These are phyloP conservation scores for Piromyces sp. DNA, from an alignment of 192 early-diverging fungal species.

Conservation along the genomic window DNA sequence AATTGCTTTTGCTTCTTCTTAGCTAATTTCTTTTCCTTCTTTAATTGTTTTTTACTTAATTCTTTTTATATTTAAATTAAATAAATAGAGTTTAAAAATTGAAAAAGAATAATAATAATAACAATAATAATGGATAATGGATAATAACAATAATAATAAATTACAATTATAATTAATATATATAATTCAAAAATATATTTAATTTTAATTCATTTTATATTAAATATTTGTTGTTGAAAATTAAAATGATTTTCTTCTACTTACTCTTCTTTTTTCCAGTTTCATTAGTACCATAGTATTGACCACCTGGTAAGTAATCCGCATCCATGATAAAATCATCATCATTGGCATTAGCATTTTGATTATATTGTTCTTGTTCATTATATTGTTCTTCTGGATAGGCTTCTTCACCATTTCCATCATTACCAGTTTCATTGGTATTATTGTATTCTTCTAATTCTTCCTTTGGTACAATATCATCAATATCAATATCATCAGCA, in stretches of 20 bases:
- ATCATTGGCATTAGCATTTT: slow-evolving; percentile 17
- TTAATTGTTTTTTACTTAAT: slow-evolving; percentile 10
- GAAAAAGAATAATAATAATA: no score
- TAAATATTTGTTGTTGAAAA: no score
- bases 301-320: slow-evolving; percentile 63
- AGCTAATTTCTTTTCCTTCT: slow-evolving; percentile 13
- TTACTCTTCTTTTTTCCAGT: slow-evolving; percentile 5
- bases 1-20: slow-evolving; percentile 12
- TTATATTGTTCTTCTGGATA: slow-evolving; percentile 15
- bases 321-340: slow-evolving; percentile 81
- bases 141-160: no score
- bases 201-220: no score
- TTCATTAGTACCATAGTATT: slow-evolving; percentile 23
- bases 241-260: no score
- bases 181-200: no score
- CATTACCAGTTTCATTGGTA: slow-evolving; percentile 13
- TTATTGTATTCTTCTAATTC: slow-evolving; percentile 18
- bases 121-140: no score
- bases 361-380: slow-evolving; percentile 5
- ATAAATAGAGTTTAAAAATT: no score
- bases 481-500: slow-evolving; percentile 69
- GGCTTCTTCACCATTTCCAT: slow-evolving; percentile 3
- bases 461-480: slow-evolving; percentile 27
- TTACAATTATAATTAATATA: no score
- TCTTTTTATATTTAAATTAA: neutral